Base-by-base conservation (phyloP, 2,329 filamentous ascomycete species). In the Neofusicoccum umdonicola region DNA sequence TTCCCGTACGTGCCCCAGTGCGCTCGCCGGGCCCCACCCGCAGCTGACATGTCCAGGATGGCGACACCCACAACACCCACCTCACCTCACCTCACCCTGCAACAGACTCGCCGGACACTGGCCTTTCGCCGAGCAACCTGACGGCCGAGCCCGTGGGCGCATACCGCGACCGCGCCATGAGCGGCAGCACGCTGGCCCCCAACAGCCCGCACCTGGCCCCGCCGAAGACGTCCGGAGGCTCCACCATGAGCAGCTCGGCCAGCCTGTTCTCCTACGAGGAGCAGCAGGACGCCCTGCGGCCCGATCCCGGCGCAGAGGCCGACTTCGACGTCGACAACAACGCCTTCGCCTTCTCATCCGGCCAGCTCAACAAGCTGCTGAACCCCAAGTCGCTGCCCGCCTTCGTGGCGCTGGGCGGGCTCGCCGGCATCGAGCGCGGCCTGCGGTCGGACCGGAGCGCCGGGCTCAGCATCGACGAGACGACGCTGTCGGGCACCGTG, bases 321-420 rank as follows among this genome's bases (percentile, higher is more conserved):
- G 91, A 94, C 67, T 97, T 96, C 70, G 71, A 86, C 48, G 84
- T 94, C 11, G 84, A 89, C 19, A 19, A 22, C 41, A 96, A 95
- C 74, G 89, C 90, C 0, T 97, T 97, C 72, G 93, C 92, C 15
- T 97, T 92, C 74, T 87, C 88, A 1, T 88, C 88, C 11, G 93
- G 93, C 13, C 89, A 96, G 72, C 82, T 97, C 67, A 89, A 88
- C 67, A 94, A 94, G 78, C 79, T 95, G 6, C 81, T 93, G 60
- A 93, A 93, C 68, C 91, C 91, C 0, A 95, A 95, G 78, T 93
- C 84, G 70, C 80, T 91, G 66, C 82, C 85, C 31, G 91, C 90
- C 4, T 92, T 93, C 67, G 87, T 90, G 69, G 90, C 90, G 5
- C 77, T 95, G 2, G 91, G 91, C 63, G 91, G 91, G 56, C 74